Base-by-base conservation (phyloP, 2,329 filamentous ascomycete species). In the Penicillium sp. region DNA sequence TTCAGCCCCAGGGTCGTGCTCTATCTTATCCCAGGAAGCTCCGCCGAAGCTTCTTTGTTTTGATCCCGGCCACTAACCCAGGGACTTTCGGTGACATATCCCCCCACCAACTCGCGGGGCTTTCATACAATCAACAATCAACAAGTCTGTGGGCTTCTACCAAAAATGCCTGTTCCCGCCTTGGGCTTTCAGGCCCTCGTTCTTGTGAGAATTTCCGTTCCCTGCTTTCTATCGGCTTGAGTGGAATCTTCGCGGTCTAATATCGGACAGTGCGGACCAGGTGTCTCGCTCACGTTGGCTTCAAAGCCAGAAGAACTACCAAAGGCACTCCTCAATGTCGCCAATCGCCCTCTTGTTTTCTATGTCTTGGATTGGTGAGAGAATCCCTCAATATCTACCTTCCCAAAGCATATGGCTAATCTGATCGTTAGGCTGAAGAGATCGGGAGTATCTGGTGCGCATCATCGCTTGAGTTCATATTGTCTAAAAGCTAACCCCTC, bases 91-190 rank as follows among this genome's bases (percentile, higher is more conserved):
- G 15, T 21, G 23, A 26, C 20, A 13, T 4, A 2, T 36, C 20
- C 43, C 23, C 43, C 43, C 34, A 47, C 44, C 24, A 18, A 26
- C 26, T 20, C 39, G 24, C 39, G 39, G 26, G 26, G 39, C 39
- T 26, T 26, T 42, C 15, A 42, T 42, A 42, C 39, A 29, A 29
- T 29, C 26, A 27, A 29, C 20, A n/a, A 2, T n/a, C 23, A 21
- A 42, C 10, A 17, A n/a, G 10, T 18, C 23, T 43, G 20, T 10
- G 21, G 7, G 24, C 32, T 30, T 23, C 12, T 15, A 33, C 6
- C n/a, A 8, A 54, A 10, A 13, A 71, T 70, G 68, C 68, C 68
- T 42, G 67, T 95, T 29, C 88, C 89, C 27, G 78, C 87, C 1
- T 65, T 62, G 48, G 76, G 77, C 57, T 78, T 79, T 42, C 78